These are phyloP conservation scores for Plenodomus tracheiphilus DNA, from an alignment of 2,329 filamentous ascomycete genomes.

Conservation along the genomic window DNA sequence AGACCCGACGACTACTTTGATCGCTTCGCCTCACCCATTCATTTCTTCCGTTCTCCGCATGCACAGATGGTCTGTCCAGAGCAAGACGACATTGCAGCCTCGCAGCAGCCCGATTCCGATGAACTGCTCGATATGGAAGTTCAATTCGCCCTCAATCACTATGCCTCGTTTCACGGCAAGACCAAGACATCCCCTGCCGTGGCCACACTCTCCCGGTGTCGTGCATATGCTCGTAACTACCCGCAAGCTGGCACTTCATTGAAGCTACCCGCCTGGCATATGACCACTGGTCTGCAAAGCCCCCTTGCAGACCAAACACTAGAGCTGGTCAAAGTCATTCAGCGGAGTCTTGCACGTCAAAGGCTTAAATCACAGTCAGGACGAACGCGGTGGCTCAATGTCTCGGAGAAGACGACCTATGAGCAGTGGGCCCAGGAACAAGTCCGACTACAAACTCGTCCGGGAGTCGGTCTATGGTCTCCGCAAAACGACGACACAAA, in stretches of 20 bases:
- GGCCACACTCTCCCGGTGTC: constrained; percentile 32
- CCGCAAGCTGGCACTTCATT: constrained; percentile 48
- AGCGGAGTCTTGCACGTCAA: constrained; percentile 45
- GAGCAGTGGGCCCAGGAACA: constrained; percentile 28
- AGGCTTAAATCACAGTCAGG: constrained; percentile 27
- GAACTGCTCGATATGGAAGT: constrained; percentile 36
- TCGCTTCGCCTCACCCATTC: constrained; percentile 54
- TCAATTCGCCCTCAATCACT: constrained; percentile 35
- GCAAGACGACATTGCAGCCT: constrained; percentile 30
- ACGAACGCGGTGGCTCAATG: constrained; percentile 27
- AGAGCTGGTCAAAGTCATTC: constrained; percentile 47
- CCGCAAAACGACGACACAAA: constrained; percentile 5
- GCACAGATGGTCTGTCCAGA: constrained; percentile 30
- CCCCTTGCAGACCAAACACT: constrained; percentile 46
- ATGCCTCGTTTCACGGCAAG: constrained; percentile 21
- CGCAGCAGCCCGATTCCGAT: constrained; percentile 28
- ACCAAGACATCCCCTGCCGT: constrained; percentile 11
- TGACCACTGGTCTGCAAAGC: constrained; percentile 45
- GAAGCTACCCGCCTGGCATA: constrained; percentile 46
- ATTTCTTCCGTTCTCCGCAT: constrained; percentile 55
- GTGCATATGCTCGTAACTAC: constrained; percentile 46
- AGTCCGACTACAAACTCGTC: constrained; percentile 16
- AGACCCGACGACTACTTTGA: constrained; percentile 52
- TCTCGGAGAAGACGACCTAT: constrained; percentile 31
- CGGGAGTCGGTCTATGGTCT: constrained; percentile 34